phyloP scores from a whole-genome alignment of 768 basidiomycete species.

The Amanita jacksonii region DNA sequence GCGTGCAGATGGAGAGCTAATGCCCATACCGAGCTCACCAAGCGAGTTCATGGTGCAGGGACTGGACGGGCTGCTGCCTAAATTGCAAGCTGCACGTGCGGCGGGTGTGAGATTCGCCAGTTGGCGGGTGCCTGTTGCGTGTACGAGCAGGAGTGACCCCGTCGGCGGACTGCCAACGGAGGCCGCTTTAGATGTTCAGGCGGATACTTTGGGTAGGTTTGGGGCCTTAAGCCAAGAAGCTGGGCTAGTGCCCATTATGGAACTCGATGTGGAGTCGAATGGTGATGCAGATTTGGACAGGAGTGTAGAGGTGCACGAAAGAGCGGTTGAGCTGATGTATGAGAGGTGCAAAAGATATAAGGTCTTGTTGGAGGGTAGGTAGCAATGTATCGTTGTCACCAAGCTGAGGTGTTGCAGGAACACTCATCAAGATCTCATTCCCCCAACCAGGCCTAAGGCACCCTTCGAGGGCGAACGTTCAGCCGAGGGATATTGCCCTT shows the following conservation, averaged over 20 bases:
- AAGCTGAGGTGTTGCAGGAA: slow-evolving; percentile 21
- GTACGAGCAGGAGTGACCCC: slow-evolving; percentile 22
- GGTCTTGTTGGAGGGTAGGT: slow-evolving; percentile 42
- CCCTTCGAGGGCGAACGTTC: slow-evolving; percentile 25
- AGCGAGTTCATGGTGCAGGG: slow-evolving; percentile 41
- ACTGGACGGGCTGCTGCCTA: slow-evolving; percentile 33
- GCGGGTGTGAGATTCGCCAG: slow-evolving; percentile 42
- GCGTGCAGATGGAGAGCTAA: slow-evolving; percentile 40
- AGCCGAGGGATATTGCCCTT: slow-evolving; percentile 32
- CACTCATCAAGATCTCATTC: slow-evolving; percentile 44
- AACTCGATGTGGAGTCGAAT: slow-evolving; percentile 42
- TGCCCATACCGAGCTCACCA: slow-evolving; percentile 33
- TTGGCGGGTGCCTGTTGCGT: slow-evolving; percentile 41
- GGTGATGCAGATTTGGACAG: slow-evolving; percentile 36
- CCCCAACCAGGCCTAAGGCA: slow-evolving; percentile 38
- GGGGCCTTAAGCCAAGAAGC: slow-evolving; percentile 43
- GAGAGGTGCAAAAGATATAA: slow-evolving; percentile 34
- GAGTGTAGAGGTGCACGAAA: slow-evolving; percentile 37
- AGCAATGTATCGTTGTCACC: slow-evolving; percentile 5
- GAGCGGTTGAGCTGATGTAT: slow-evolving; percentile 36
- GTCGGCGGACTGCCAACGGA: slow-evolving; percentile 26
- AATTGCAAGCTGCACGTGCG: slow-evolving; percentile 31
- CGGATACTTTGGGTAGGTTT: slow-evolving; percentile 37
- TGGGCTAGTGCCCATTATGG: slow-evolving; percentile 42
- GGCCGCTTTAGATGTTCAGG: slow-evolving; percentile 33